Evolutionary conservation across 2,329 filamentous ascomycete species (phyloP), one percentile per base, ranked within the genome.

Genomic region (Hymenoscyphus albidus): DNA sequence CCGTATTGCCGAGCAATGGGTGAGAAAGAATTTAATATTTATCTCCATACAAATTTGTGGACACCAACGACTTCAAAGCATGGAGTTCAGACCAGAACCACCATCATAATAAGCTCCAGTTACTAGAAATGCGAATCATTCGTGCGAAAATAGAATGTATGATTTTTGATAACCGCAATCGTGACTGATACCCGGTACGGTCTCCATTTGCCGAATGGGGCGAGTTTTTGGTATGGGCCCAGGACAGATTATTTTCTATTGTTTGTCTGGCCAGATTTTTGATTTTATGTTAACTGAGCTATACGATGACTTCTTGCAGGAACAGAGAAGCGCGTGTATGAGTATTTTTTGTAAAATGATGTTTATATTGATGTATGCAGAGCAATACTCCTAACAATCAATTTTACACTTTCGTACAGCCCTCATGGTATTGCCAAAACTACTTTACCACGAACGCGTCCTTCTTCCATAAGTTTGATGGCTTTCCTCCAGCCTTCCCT

Each of bases 401-500:
- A 35, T 2, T 35, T 6, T 35, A 35, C 1, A 35, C 35, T 10
- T 35, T 10, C 35, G 7, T 54, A 7, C 18, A 35, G 22, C 2
- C 12, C 22, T 65, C 32, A 70, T 42, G 66, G 62, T 35, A 72
- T 65, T n/a, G 56, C 27, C 22, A 72, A 66, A 18, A 71, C 68
- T 39, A 72, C 62, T 57, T 71, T 72, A 1, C 70, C 70, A 39
- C 70, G 62, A 6, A 67, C 66, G 32, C 69, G 63, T 18, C 60
- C 61, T 13, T 63, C 63, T 44, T 70, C 69, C 63, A 71, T 72
- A 16, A 63, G 58, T 54, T 67, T 58, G 5, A 68, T 59, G 6
- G 69, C 70, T 58, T 61, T 70, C 32, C 58, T 67, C 68, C 67
- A 72, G 3, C 62, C 68, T 32, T 70, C 54, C 40, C 69, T 67